Conservation (phyloP, 371 early-diverging fungal species). For the Mucor indicus region DNA sequence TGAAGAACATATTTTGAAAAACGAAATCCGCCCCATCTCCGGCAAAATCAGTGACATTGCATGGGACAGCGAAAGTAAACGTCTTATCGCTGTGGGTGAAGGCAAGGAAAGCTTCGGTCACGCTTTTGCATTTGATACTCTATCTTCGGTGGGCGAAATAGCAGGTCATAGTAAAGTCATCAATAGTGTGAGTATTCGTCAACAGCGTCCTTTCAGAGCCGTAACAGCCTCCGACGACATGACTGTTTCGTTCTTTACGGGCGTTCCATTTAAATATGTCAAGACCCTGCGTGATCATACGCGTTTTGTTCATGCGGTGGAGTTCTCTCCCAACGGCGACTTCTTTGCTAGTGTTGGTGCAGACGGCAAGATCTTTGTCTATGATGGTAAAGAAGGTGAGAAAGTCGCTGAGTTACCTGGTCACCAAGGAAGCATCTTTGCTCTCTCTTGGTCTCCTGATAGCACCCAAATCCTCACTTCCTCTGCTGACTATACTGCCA, state of each 20-base stretch:
- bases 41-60: constrained; percentile 86
- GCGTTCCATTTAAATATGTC: constrained; percentile 86
- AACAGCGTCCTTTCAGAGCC: constrained; percentile 86
- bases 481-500: constrained; percentile 85
- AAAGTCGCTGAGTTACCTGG: constrained; percentile 52
- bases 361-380: constrained; percentile 90
- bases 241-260: constrained; percentile 85
- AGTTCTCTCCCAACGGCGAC: constrained; percentile 84
- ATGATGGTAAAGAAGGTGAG: constrained; percentile 90
- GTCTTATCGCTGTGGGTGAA: constrained; percentile 93
- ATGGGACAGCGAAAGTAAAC: constrained; percentile 95
- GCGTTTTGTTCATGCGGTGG: constrained; percentile 86
- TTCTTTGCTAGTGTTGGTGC: constrained; percentile 84
- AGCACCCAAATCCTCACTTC: constrained; percentile 74
- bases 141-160: constrained; percentile 91
- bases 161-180: constrained; percentile 86
- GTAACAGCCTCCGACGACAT: constrained; percentile 93
- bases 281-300: constrained; percentile 76
- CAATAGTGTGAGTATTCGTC: constrained; percentile 84
- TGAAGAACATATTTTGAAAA: constrained; percentile 84
- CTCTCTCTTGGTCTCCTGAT: constrained; percentile 88
- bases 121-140: constrained; percentile 85
- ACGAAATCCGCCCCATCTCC: constrained; percentile 67
- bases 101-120: constrained; percentile 91
- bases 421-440: constrained; percentile 84